These are phyloP conservation scores for Magnaporthiopsis rhizophila DNA, from an alignment of 2,329 filamentous ascomycete genomes.

Conservation along the genomic window DNA sequence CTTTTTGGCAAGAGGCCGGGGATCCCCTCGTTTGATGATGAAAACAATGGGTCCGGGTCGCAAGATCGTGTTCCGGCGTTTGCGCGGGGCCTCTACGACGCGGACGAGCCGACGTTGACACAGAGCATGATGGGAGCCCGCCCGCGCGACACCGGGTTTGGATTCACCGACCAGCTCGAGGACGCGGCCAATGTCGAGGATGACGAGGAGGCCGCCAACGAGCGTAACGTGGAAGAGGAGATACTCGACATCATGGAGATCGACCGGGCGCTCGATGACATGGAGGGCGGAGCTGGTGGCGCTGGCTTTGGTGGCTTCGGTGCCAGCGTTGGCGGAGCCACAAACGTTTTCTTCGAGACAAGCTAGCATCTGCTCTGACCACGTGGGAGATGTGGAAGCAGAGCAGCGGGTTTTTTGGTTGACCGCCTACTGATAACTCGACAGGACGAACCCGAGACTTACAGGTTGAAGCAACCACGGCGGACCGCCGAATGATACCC, in stretches of 20 bases:
- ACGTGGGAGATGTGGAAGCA: neutral
- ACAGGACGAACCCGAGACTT: neutral
- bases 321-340: conserved; percentile 28
- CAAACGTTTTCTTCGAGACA: conserved; percentile 17
- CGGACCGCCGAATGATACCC: neutral
- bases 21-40: neutral
- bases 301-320: conserved; percentile 19
- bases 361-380: conserved; percentile 10
- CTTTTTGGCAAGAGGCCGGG: conserved; percentile 6
- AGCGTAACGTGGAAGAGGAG: conserved; percentile 48
- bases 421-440: neutral
- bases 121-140: conserved; percentile 17
- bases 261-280: conserved; percentile 47
- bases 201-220: conserved; percentile 36
- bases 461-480: neutral
- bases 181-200: conserved; percentile 44
- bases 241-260: conserved; percentile 60
- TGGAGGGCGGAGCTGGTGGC: conserved; percentile 41
- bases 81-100: conserved; percentile 15
- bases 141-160: conserved; percentile 26
- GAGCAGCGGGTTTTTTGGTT: neutral
- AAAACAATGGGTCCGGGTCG: neutral
- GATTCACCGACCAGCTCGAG: conserved; percentile 42
- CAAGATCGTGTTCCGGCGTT: neutral
- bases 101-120: conserved; percentile 17